These are phyloP conservation scores for Boechera retrofracta DNA, from an alignment of 345 rosid genomes.

Conservation along the genomic window DNA sequence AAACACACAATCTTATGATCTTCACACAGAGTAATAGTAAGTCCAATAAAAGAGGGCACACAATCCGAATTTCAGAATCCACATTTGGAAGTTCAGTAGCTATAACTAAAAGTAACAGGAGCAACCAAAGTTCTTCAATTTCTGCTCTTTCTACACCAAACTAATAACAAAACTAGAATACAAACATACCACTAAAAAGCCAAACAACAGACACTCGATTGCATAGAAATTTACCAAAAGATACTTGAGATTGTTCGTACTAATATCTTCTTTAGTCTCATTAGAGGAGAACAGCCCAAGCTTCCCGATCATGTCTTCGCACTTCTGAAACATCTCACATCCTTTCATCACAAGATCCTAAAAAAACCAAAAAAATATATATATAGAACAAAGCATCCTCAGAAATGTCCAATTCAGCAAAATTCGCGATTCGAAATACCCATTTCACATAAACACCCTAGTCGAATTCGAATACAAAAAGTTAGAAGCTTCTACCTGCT, in stretches of 20 bases:
- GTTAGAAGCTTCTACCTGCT: slow-evolving; percentile 57
- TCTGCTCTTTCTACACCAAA: slow-evolving; percentile 6
- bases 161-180: slow-evolving; percentile 5
- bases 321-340: slow-evolving; percentile 65
- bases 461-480: slow-evolving; percentile 11
- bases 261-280: slow-evolving; percentile 87
- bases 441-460: slow-evolving; percentile 18
- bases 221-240: slow-evolving; percentile 59
- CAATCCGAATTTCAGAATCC: background rate
- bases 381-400: background rate
- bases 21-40: background rate
- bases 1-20: slow-evolving; percentile 16
- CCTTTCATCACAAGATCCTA: slow-evolving; percentile 80
- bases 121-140: background rate
- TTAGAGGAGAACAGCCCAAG: slow-evolving; percentile 85
- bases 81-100: background rate
- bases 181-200: background rate
- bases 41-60: background rate
- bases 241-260: slow-evolving; percentile 85
- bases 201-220: background rate
- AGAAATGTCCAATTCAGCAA: slow-evolving; percentile 17
- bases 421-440: background rate
- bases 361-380: background rate
- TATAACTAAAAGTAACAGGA: background rate
- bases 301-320: slow-evolving; percentile 84